Evolutionary conservation across 441 rosid genomes (phyloP).

Genomic region (Gossypium schwendimanii): DNA sequence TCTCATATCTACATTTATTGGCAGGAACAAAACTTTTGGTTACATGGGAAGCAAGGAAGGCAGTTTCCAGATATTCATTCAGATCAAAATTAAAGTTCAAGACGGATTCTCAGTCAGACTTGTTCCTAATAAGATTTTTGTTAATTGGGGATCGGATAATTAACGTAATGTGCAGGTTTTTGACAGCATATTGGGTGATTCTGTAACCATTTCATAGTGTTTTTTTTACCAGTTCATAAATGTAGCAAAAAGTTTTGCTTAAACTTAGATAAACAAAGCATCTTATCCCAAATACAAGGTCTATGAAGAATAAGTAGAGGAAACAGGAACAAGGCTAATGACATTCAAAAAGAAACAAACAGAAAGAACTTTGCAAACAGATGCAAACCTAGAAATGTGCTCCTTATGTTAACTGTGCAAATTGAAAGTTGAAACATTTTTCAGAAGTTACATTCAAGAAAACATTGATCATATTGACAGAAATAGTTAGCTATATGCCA

Average conservation of each 20-base stretch:
- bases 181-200: not conserved
- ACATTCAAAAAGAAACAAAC: conserved; percentile 1
- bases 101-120: not conserved
- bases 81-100: not conserved
- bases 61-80: not conserved
- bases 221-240: not conserved
- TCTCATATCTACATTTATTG: not conserved
- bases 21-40: not conserved
- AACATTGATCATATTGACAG: not conserved
- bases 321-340: not conserved
- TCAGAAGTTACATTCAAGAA: not conserved
- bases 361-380: not conserved
- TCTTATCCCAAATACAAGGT: not conserved
- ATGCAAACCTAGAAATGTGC: not conserved
- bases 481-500: not conserved
- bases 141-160: not conserved
- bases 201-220: not conserved
- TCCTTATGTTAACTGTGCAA: not conserved
- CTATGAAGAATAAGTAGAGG: not conserved
- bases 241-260: not conserved
- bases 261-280: not conserved
- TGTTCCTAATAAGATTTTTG: not conserved
- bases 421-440: not conserved
- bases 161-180: not conserved
- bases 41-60: not conserved